Conservation (phyloP, 176 grass and related monocot species). For the Themeda triandra region DNA sequence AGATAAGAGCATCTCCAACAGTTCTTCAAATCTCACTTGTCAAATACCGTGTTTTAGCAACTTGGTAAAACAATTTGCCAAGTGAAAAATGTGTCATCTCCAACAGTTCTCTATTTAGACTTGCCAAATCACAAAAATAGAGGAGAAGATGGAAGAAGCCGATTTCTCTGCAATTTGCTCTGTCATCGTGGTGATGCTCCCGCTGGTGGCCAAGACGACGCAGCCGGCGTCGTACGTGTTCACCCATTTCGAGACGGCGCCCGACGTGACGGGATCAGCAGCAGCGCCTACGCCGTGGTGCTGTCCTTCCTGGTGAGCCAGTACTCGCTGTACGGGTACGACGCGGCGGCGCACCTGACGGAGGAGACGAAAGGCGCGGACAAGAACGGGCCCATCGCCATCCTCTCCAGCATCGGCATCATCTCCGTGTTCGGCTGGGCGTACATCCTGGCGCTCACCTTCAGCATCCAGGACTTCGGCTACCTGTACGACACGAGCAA, state of each 20-base stretch:
- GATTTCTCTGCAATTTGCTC: no score
- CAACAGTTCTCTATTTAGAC: no score
- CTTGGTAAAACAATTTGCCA: no score
- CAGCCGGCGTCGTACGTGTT: slow-evolving; percentile 89
- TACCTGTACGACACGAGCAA: slow-evolving; percentile 66
- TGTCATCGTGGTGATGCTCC: slow-evolving; percentile 87
- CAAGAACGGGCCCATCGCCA: slow-evolving; percentile 92
- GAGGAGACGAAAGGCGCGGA: slow-evolving; percentile 99
- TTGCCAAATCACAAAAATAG: no score
- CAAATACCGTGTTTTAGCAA: no score
- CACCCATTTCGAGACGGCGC: slow-evolving; percentile 67
- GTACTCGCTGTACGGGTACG: slow-evolving; percentile 96
- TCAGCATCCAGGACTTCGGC: slow-evolving; percentile 92
- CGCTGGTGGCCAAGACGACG: slow-evolving; percentile 69
- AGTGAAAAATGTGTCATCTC: no score
- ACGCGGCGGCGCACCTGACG: slow-evolving; percentile 94
- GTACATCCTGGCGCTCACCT: slow-evolving; percentile 96
- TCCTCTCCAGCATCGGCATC: slow-evolving; percentile 94
- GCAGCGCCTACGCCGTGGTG: slow-evolving; percentile 67
- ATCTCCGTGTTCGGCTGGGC: slow-evolving; percentile 95
- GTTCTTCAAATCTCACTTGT: no score
- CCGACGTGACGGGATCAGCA: slow-evolving; percentile 64
- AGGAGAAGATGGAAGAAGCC: no score
- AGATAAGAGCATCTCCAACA: no score
- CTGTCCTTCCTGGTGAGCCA: slow-evolving; percentile 90